Evolutionary conservation across 306 rosid species (phyloP).

Genomic region (Argentina anserina): DNA sequence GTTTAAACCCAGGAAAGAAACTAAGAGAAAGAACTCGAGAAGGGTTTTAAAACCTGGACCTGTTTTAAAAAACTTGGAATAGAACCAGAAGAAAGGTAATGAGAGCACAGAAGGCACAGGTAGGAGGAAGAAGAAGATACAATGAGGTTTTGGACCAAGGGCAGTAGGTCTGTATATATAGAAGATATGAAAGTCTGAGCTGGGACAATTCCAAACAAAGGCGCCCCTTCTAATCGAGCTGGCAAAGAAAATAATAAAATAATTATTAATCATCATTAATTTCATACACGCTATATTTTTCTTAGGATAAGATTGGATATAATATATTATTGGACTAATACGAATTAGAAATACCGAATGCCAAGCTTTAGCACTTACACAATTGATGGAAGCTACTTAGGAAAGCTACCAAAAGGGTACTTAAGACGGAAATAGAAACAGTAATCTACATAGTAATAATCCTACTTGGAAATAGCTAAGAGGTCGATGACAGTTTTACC

Average conservation of each 20-base stretch:
- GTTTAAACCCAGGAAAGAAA: background rate
- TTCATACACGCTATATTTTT: background rate
- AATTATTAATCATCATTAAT: background rate
- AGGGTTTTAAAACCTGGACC: background rate
- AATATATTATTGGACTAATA: background rate
- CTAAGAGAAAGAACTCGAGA: background rate
- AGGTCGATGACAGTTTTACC: slow-evolving; percentile 18
- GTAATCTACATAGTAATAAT: background rate
- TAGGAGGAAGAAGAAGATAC: background rate
- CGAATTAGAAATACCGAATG: no score
- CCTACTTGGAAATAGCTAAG: slow-evolving; percentile 3
- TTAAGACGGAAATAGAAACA: background rate
- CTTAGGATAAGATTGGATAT: slow-evolving; percentile 13
- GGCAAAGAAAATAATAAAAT: slow-evolving; percentile 16
- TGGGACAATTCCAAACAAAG: background rate
- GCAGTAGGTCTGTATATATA: slow-evolving; percentile 27
- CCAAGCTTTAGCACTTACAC: no score
- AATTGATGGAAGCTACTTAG: background rate
- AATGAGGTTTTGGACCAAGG: slow-evolving; percentile 2
- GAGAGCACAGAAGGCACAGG: background rate
- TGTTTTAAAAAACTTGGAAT: background rate
- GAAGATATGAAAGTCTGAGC: background rate
- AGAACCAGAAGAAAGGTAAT: background rate
- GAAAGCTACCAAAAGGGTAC: background rate
- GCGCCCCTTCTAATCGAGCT: slow-evolving; percentile 21